Evolutionary conservation across 2,329 filamentous ascomycete genomes (phyloP), one percentile per base, ranked within the genome.

Genomic region (Pestalotiopsis sp.): DNA sequence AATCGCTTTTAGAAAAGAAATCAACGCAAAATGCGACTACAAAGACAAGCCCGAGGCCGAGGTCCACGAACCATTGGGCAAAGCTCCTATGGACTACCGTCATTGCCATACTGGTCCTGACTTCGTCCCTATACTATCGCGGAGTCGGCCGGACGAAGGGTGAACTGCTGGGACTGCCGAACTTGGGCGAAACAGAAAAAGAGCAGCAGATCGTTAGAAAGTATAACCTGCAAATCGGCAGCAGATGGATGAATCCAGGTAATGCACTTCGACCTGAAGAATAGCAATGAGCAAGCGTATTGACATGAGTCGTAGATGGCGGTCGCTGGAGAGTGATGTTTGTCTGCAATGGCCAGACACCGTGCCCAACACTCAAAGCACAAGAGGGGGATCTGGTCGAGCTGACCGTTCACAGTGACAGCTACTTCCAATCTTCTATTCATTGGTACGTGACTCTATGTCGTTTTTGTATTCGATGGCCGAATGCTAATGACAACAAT

Each of bases 341-440:
- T 38, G 69, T 71, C 9, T 72, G 70, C 61, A 72, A 72, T 4
- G 70, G 70, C 3, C 31, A 71, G 45, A 62, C 68, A 12, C 70
- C 70, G 11, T 72, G 70, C 27, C 70, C 70, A 3, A 71, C 68
- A 0, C 39, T 72, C 6, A 67, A 67, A 12, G 68, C 70, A 4
- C 66, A 72, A n/a, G 69, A 72, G 38, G 70, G 70, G 39, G 70
- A 72, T 49, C 58, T 72, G 57, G 68, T 72, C 25, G 67, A 71
- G n/a, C 25, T 72, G 13, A 45, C 64, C 4, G 69, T 72, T 7
- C 69, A 70, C 20, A 72, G 65, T 41, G 69, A 72, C 23, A 65
- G 67, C 13, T 72, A 71, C 31, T 66, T 68, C 9, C 70, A 72
- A 31, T 68, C 66, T 11, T 72, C 70, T 6, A 70, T 71, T n/a